Evolutionary conservation across 176 grass and related monocot genomes (phyloP).

Genomic region (Oryza punctata): DNA sequence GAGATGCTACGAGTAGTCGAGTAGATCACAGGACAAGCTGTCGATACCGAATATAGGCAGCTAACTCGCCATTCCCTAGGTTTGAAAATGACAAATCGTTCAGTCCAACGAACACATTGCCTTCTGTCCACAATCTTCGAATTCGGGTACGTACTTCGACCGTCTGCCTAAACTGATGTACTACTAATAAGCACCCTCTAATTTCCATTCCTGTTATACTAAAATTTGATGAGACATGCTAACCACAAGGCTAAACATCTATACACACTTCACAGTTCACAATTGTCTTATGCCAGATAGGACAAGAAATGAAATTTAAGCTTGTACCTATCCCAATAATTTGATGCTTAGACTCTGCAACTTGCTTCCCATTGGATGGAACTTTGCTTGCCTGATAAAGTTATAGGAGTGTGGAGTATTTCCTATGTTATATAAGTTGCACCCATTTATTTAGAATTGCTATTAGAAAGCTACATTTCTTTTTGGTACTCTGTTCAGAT

Average conservation of each 20-base stretch:
- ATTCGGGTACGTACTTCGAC: neutral
- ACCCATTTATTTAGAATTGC: neutral
- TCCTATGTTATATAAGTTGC: neutral
- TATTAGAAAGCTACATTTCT: neutral
- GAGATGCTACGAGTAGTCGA: neutral
- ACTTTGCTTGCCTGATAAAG: neutral
- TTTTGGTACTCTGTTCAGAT: neutral
- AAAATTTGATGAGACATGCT: neutral
- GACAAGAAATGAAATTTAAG: neutral
- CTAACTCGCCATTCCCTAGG: neutral
- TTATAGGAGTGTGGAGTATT: neutral
- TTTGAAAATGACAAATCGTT: slow-evolving; percentile 3
- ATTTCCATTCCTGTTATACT: neutral
- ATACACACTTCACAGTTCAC: neutral
- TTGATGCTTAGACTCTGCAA: neutral
- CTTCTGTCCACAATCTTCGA: neutral
- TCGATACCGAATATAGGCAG: neutral
- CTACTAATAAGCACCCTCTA: too few relatives aligned
- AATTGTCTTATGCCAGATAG: neutral
- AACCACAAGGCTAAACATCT: neutral
- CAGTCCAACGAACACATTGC: neutral
- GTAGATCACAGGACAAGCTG: neutral
- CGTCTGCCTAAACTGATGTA: neutral
- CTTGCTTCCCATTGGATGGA: neutral
- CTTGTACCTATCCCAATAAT: neutral